Evolutionary conservation across 108 stramenopile species (phyloP), one percentile per base, ranked within the genome.

Genomic region (Nitzschia sp.): DNA sequence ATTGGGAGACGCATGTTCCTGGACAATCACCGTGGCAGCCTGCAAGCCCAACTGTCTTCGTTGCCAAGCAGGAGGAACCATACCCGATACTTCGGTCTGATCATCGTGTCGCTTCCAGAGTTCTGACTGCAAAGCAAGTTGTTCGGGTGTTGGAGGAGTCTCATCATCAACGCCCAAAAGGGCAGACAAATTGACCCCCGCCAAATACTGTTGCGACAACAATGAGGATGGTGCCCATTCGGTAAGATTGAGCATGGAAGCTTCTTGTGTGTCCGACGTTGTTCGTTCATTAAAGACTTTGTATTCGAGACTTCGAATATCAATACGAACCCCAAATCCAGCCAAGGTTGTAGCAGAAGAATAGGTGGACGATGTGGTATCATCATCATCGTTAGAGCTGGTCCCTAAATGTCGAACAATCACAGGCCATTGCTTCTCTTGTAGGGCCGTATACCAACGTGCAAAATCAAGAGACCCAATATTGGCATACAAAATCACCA

Each of bases 281-380:
- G 39, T 70, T 10, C 66, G 65, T 60, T 88, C 90, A 67, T 91
- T 87, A 70, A 88, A 91, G 25, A 79, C 86, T 66, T 86, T 85
- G 75, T 91, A 94, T 69, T 94, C 93, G 11, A 94, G 88, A 71
- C 91, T 94, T 5, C 90, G 86, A 78, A 94, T 91, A 66, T 94
- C 93, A 15, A 94, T 70, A n/a, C 93, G 63, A 41, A 91, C 93
- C 39, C 93, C 93, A 62, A 91, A 94, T 39, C 93, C 93, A 53
- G 89, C 88, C 70, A 93, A 62, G 0, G 69, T 67, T 20, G 89
- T 89, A 34, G 29, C 3, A 34, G 29, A 34, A 34, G 29, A 34
- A 34, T 72, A 68, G 21, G 22, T 71, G 63, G 21, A 53, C 12
- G 54, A 39, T 25, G 63, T 54, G 41, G 10, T 26, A 26, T 6